phyloP scores from a whole-genome alignment of 1,139 yeast species.

The Yamadazyma conglobata region DNA sequence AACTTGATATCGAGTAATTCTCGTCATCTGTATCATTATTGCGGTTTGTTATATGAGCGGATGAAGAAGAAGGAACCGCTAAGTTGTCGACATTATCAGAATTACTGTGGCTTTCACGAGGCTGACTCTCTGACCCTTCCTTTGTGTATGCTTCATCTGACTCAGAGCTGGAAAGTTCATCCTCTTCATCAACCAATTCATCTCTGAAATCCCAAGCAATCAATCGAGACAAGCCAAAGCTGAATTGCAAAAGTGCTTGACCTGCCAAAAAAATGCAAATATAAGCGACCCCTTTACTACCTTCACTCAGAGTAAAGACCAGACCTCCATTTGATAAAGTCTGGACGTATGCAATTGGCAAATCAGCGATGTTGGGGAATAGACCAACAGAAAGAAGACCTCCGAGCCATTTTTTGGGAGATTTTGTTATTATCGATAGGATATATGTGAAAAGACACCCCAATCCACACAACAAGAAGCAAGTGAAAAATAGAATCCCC shows the following conservation, averaged over 20 bases:
- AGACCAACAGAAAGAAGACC: constrained; percentile 67
- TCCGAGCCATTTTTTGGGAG: constrained; percentile 77
- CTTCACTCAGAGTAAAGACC: constrained; percentile 53
- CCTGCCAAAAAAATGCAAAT: constrained; percentile 75
- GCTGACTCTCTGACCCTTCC: neutral
- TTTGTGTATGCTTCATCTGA: too few relatives aligned
- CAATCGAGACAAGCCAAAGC: constrained; percentile 68
- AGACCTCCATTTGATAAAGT: constrained; percentile 67
- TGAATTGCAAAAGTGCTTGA: constrained; percentile 69
- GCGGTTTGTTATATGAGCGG: too few relatives aligned
- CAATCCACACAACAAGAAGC: constrained; percentile 38
- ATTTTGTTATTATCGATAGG: constrained; percentile 34
- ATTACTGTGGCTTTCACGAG: neutral
- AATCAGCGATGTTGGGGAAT: constrained; percentile 71
- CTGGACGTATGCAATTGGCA: constrained; percentile 87
- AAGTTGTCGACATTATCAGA: too few relatives aligned
- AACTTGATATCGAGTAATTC: constrained; percentile 19
- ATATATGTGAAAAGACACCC: constrained; percentile 37
- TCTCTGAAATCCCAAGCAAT: constrained; percentile 67
- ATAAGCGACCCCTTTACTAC: constrained; percentile 80
- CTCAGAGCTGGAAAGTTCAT: too few relatives aligned
- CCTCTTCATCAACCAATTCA: constrained; percentile 12
- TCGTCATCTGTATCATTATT: too few relatives aligned
- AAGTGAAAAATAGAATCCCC: constrained; percentile 66
- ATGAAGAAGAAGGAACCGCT: neutral